These are phyloP conservation scores for Xanthoparmelia taractica DNA, from an alignment of 495 filamentous ascomycete species.

Conservation along the genomic window DNA sequence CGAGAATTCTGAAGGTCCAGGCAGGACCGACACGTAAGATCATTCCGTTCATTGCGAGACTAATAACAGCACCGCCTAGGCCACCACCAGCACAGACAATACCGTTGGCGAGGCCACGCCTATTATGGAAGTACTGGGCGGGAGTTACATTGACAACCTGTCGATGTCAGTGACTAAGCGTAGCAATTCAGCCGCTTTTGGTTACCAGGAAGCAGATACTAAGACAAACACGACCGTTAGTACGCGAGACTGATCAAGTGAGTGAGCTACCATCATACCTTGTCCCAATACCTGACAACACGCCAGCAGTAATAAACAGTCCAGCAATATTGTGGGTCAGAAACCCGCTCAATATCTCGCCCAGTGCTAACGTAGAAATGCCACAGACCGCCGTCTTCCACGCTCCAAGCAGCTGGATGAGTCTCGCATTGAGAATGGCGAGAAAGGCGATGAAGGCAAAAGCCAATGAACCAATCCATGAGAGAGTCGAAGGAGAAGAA, in stretches of 20 bases:
- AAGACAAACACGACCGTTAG: background rate
- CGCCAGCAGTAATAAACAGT: conserved; percentile 48
- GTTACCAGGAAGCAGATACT: background rate
- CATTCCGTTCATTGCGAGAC: conserved; percentile 42
- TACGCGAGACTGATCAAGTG: background rate
- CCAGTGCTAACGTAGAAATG: conserved; percentile 39
- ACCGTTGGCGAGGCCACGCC: conserved; percentile 50
- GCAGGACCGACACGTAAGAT: conserved; percentile 40
- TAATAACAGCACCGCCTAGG: conserved; percentile 45
- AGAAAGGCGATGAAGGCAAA: conserved; percentile 42
- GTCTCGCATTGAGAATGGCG: conserved; percentile 42
- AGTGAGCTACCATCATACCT: background rate
- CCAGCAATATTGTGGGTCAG: conserved; percentile 41
- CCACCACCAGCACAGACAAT: conserved; percentile 49
- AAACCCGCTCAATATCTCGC: conserved; percentile 46
- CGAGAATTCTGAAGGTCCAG: conserved; percentile 50
- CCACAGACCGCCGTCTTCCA: conserved; percentile 40
- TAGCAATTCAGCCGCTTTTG: background rate
- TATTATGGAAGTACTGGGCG: conserved; percentile 48
- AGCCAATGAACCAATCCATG: conserved; percentile 49
- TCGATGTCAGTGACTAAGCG: background rate
- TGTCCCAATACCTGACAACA: conserved; percentile 45
- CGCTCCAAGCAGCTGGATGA: conserved; percentile 44
- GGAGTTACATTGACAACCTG: conserved; percentile 29
- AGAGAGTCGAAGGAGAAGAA: conserved; percentile 40